A percentile compares a stretch with the other conserved stretches of the same genome.
Evolutionary conservation across 148 eudicot genomes (phyloP).

Genomic region (Arbutus unedo): DNA sequence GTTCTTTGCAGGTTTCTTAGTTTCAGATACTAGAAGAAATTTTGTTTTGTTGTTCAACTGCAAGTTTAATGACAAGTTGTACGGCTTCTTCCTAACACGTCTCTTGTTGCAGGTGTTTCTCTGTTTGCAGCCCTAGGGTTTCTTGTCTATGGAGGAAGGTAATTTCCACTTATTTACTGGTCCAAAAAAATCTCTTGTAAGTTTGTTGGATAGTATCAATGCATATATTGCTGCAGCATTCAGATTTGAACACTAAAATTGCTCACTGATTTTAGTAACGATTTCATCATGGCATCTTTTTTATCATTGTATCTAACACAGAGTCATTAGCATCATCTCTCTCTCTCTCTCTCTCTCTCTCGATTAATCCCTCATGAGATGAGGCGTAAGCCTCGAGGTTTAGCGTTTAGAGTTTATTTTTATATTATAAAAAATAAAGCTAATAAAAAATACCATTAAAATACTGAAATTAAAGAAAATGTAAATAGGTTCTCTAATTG

Average conservation of each 20-base stretch:
- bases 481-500: too few species aligned
- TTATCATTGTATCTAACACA: background rate
- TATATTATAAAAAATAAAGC: too few species aligned
- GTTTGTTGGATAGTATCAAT: background rate
- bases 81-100: slow-evolving; percentile 10
- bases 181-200: background rate
- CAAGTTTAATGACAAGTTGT: slow-evolving; percentile 1
- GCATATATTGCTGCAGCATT: background rate
- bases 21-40: slow-evolving; percentile 6
- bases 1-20: slow-evolving; percentile 83
- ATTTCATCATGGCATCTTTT: background rate
- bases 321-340: background rate
- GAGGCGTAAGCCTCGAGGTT: too few species aligned
- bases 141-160: slow-evolving; percentile 97
- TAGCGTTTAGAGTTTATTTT: too few species aligned
- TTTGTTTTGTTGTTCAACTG: background rate
- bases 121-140: slow-evolving; percentile 89
- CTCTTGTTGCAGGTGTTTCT: slow-evolving; percentile 65
- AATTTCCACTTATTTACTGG: slow-evolving; percentile 15
- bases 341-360: background rate
- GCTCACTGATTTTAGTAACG: background rate
- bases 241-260: background rate
- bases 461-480: too few species aligned
- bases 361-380: background rate
- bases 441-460: background rate